Base-by-base conservation (phyloP, 1,284 basidiomycete species). In the Exobasidium cylindrosporum region DNA sequence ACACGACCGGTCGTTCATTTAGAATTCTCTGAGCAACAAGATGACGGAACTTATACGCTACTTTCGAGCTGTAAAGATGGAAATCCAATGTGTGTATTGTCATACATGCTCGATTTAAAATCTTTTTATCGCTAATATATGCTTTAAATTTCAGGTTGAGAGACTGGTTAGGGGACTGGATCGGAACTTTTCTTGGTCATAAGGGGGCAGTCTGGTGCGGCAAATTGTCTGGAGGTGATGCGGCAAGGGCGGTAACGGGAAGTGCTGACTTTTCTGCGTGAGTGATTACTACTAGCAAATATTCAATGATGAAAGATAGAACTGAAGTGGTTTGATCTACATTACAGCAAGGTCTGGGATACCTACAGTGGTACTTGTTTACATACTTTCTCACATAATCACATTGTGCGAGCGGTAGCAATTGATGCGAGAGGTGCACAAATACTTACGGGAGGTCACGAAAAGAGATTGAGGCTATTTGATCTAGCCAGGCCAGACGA, bases 121-220 rank as follows among this genome's bases (percentile, higher is more conserved):
- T n/a, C n/a, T n/a, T n/a, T n/a, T n/a, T n/a, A n/a, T n/a, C n/a
- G n/a, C 21, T 4, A 5, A 1, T 1, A 4, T 7, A 3, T 47
- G 3, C 3, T 26, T 23, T 26, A 23, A 26, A 23, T 23, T 47
- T 17, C 35, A 40, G 35, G 35, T 68, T 73, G 43, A 57, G 69
- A 7, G 68, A 74, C 63, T 81, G 79, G 81, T 64, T 92, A 56
- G 95, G 95, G 29, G 95, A 98, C 81, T 98, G 95, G 95, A 90
- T 97, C 74, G 95, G 95, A 24, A 97, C 95, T 4, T 98, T 99
- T 81, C 84, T 97, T 17, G 94, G 84, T 82, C 95, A 99, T 83
- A 99, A 98, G 81, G 95, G 95, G 65, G 96, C 96, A 4, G 96
- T 98, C 4, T 99, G 96, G 95, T 89, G 89, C 63, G 90, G 91